Conservation (phyloP, 129 eudicot genomes). For the Helianthus annuus region DNA sequence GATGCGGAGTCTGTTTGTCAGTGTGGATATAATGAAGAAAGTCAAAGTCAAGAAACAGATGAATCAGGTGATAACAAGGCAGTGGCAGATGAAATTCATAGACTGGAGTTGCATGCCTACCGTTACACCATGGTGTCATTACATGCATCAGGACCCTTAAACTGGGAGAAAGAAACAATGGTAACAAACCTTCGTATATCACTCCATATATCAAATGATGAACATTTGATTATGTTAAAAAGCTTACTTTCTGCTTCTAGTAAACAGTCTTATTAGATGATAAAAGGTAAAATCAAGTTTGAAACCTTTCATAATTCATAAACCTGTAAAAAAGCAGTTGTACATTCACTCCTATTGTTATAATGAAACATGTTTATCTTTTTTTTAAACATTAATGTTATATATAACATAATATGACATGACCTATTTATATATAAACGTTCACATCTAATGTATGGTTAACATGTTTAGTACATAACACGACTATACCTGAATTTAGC, state of each 20-base stretch:
- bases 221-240: constrained; percentile 73
- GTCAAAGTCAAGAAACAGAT: constrained; percentile 20
- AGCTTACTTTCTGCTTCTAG: constrained; percentile 51
- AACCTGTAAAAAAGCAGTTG: no score
- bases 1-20: constrained; percentile 71
- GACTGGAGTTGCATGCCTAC: constrained; percentile 72
- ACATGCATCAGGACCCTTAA: constrained; percentile 83
- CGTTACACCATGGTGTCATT: constrained; percentile 68
- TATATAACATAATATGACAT: no score
- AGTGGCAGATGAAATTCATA: constrained; percentile 55
- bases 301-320: no score
- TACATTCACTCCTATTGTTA: no score
- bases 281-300: neutral
- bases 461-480: no score
- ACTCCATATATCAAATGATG: constrained; percentile 76
- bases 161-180: constrained; percentile 74
- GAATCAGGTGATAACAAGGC: constrained; percentile 22
- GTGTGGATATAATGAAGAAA: constrained; percentile 16
- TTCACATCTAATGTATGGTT: no score
- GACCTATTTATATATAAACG: no score
- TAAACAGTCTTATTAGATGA: constrained; percentile 5
- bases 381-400: no score
- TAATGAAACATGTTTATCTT: no score
- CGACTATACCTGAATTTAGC: no score
- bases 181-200: constrained; percentile 71